Conservation (phyloP, 2,329 filamentous ascomycete species). For the Pseudogymnoascus sp. region DNA sequence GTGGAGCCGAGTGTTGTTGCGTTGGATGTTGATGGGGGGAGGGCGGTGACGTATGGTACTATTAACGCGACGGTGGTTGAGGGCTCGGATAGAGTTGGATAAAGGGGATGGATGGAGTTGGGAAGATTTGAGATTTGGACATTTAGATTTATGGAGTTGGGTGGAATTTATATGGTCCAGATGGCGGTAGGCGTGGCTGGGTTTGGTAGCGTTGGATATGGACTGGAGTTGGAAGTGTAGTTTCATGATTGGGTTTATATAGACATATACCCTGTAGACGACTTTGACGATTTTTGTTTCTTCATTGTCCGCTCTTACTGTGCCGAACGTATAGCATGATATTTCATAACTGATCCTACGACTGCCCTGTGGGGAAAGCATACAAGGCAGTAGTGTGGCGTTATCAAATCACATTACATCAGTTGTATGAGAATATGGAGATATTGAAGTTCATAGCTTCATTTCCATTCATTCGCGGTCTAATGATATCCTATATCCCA, state of each 20-base stretch:
- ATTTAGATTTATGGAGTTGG: constrained; percentile 3
- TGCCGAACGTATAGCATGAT: neutral
- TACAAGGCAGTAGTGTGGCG: neutral
- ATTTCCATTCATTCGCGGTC: neutral
- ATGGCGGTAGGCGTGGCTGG: neutral
- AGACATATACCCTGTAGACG: neutral
- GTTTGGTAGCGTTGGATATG: neutral
- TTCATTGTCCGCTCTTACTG: neutral
- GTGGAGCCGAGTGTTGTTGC: neutral
- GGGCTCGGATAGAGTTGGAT: neutral
- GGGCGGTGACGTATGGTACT: neutral
- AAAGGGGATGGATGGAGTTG: neutral
- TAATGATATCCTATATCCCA: neutral
- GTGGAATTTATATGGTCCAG: neutral
- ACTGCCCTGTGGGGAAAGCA: no score
- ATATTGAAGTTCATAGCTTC: neutral
- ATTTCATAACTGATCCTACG: neutral
- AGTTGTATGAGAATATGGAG: neutral
- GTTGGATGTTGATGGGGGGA: neutral
- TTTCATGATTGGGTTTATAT: neutral
- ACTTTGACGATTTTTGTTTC: neutral
- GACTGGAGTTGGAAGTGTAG: neutral
- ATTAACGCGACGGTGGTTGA: neutral
- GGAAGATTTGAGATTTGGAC: neutral
- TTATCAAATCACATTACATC: neutral